phyloP scores from a whole-genome alignment of 768 basidiomycete genomes.

The Trametes villosa region DNA sequence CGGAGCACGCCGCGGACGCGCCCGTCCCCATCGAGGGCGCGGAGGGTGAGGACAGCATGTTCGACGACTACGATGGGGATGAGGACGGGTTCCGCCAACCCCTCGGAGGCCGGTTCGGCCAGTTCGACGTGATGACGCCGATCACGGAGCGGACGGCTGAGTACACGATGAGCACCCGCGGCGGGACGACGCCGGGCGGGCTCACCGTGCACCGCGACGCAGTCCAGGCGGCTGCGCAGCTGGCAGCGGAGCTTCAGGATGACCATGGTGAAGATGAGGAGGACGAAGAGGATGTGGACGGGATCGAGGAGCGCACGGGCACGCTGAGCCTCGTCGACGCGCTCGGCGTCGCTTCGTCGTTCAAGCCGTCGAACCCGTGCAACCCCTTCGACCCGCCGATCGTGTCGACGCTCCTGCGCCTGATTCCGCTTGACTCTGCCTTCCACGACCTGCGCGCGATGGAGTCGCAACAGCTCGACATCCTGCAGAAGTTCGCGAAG shows the following conservation, averaged over 20 bases:
- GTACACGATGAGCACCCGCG: conserved; percentile 67
- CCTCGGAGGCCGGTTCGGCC: conserved; percentile 75
- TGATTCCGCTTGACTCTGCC: conserved; percentile 60
- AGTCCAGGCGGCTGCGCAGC: conserved; percentile 53
- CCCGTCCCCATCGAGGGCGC: conserved; percentile 1
- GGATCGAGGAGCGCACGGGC: conserved; percentile 63
- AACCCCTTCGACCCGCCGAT: conserved; percentile 79
- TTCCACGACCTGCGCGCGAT: conserved; percentile 62
- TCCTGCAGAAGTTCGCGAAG: conserved; percentile 74
- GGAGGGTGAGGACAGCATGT: conserved; percentile 18
- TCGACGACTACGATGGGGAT: conserved; percentile 20
- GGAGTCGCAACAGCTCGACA: conserved; percentile 63
- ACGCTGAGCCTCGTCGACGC: conserved; percentile 69
- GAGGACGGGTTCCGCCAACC: conserved; percentile 44
- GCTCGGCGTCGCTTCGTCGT: conserved; percentile 61
- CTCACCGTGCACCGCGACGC: conserved; percentile 41
- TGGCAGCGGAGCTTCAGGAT: conserved; percentile 48
- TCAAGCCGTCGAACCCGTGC: conserved; percentile 85
- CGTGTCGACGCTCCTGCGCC: conserved; percentile 64
- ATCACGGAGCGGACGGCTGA: conserved; percentile 96
- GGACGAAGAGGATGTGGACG: conserved; percentile 25
- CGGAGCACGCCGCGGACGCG: neutral
- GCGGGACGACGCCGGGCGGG: conserved; percentile 32
- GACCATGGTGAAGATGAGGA: conserved; percentile 37
- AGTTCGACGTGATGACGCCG: conserved; percentile 94